Conservation (phyloP, 2,329 filamentous ascomycete genomes). For the Cladobotryum protrusum region DNA sequence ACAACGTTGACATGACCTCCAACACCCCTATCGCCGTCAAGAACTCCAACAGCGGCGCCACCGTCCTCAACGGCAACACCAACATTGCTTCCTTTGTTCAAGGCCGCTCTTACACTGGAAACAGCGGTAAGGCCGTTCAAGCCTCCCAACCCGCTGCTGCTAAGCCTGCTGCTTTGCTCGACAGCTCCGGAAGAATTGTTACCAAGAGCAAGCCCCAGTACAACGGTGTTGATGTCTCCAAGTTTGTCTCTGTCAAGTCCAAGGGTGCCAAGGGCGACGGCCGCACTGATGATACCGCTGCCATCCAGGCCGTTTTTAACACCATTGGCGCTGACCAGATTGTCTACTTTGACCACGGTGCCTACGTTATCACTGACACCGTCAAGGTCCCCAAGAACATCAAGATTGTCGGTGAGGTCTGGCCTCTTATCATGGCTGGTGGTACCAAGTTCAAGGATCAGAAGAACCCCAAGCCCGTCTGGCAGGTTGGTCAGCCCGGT, state of each 20-base stretch:
- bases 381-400: slow-evolving; percentile 70
- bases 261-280: slow-evolving; percentile 85
- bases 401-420: slow-evolving; percentile 86
- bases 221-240: slow-evolving; percentile 54
- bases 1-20: slow-evolving; percentile 78
- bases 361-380: slow-evolving; percentile 64
- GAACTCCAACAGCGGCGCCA: slow-evolving; percentile 47
- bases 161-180: slow-evolving; percentile 64
- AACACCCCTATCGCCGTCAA: slow-evolving; percentile 62
- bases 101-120: slow-evolving; percentile 63
- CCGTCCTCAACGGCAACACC: slow-evolving; percentile 62
- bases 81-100: slow-evolving; percentile 70
- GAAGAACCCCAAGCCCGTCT: slow-evolving; percentile 72
- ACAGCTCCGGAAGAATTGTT: slow-evolving; percentile 62
- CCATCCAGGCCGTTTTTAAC: slow-evolving; percentile 74
- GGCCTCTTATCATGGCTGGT: slow-evolving; percentile 81
- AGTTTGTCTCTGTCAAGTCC: slow-evolving; percentile 78
- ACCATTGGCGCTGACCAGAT: slow-evolving; percentile 56
- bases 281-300: slow-evolving; percentile 75
- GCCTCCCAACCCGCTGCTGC: slow-evolving; percentile 43
- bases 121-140: slow-evolving; percentile 51
- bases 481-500: slow-evolving; percentile 73
- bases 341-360: slow-evolving; percentile 70
- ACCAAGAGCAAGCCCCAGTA: slow-evolving; percentile 89
- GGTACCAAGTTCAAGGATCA: slow-evolving; percentile 69